A percentile compares a stretch with the other conserved stretches of the same genome.
Evolutionary conservation across 2,329 filamentous ascomycete genomes (phyloP).

Genomic region (Pseudogymnoascus destructans): DNA sequence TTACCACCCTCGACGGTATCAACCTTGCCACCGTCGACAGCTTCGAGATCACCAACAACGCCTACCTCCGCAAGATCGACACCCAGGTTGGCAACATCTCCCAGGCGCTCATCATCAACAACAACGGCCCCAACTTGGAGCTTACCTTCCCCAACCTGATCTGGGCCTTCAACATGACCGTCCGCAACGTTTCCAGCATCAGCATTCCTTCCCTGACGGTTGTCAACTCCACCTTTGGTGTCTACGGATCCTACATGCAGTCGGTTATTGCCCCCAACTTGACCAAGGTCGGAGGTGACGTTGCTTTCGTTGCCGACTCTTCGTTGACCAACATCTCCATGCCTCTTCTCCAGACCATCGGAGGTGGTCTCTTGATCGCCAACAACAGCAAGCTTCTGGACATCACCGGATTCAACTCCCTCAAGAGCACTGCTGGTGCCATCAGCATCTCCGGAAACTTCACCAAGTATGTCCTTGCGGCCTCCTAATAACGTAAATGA

Average conservation of each 20-base stretch:
- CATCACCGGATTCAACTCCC: slow-evolving; percentile 53
- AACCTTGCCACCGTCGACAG: slow-evolving; percentile 58
- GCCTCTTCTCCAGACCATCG: slow-evolving; percentile 52
- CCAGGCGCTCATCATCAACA: slow-evolving; percentile 55
- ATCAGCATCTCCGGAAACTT: slow-evolving; percentile 80
- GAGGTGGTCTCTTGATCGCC: slow-evolving; percentile 70
- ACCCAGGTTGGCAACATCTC: slow-evolving; percentile 69
- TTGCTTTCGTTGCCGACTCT: slow-evolving; percentile 52
- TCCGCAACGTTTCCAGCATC: slow-evolving; percentile 67
- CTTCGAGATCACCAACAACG: slow-evolving; percentile 86
- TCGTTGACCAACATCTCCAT: slow-evolving; percentile 62
- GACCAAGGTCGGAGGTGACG: slow-evolving; percentile 46
- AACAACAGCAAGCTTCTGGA: slow-evolving; percentile 69
- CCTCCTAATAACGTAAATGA: background rate
- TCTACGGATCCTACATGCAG: slow-evolving; percentile 63
- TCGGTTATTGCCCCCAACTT: slow-evolving; percentile 55
- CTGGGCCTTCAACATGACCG: slow-evolving; percentile 67
- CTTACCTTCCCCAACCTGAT: slow-evolving; percentile 66
- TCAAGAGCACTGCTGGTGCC: slow-evolving; percentile 63
- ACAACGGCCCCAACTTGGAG: slow-evolving; percentile 63
- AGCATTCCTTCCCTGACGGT: slow-evolving; percentile 56
- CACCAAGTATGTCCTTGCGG: slow-evolving; percentile 48
- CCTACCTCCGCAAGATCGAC: slow-evolving; percentile 59
- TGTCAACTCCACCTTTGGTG: slow-evolving; percentile 68
- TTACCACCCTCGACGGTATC: slow-evolving; percentile 67